Base-by-base conservation (phyloP, 179 eudicot genomes). In the Pouteria campechiana region DNA sequence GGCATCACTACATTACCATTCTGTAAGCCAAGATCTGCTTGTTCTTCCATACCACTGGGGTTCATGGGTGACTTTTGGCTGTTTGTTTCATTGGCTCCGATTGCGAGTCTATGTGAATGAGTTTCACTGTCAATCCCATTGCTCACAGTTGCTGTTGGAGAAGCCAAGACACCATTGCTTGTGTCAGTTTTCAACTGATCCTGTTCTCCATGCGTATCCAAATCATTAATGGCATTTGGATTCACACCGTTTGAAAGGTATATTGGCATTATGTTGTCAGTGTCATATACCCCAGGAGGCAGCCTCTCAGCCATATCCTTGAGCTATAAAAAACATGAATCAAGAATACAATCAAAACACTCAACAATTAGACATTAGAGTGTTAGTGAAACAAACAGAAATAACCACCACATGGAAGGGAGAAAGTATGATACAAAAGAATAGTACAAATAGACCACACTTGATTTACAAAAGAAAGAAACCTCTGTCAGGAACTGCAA, bases 281-380 rank as follows among this genome's bases (percentile, higher is more conserved):
- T 44, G 35, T 85, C 87, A 39, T 81, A 86, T 18, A 70, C 65
- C 30, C 83, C 97, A 17, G 90, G 86, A n/a, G 98, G 96, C 58
- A 90, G 55, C 53, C 78, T 75, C 51, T 83, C 96, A 25, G 96
- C 98, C 82, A 90, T 70, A 48, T 82, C 98, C 65, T 86, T 90
- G 41, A 90, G 79, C 98, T 90, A n/a, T n/a, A n/a, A n/a, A n/a
- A n/a, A n/a, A n/a, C n/a, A n/a, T n/a, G n/a, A n/a, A n/a, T n/a
- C n/a, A n/a, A n/a, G n/a, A n/a, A n/a, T n/a, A n/a, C n/a, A n/a
- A n/a, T n/a, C n/a, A n/a, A n/a, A n/a, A n/a, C n/a, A n/a, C n/a
- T n/a, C n/a, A n/a, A n/a, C n/a, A n/a, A n/a, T n/a, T n/a, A n/a
- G n/a, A n/a, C n/a, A n/a, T n/a, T n/a, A n/a, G n/a, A n/a, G n/a